These are phyloP conservation scores for Ustulina deusta DNA, from an alignment of 2,329 filamentous ascomycete species.

Conservation along the genomic window DNA sequence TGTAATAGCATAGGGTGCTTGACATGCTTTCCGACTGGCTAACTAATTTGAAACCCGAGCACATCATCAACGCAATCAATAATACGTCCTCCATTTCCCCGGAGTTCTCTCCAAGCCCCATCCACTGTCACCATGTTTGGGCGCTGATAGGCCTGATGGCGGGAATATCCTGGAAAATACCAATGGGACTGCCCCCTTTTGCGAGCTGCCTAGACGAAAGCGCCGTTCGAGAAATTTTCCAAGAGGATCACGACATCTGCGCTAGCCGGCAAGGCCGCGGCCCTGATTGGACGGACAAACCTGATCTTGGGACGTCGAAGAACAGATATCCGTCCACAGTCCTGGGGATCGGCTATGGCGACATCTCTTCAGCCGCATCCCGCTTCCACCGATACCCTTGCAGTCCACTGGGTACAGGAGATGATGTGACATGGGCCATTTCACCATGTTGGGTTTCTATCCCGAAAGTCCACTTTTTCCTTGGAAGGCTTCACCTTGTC, in stretches of 20 bases:
- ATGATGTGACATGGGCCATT: slow-evolving; percentile 16
- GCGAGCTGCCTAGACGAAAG: background rate
- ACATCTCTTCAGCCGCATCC: slow-evolving; percentile 41
- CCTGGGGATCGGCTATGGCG: slow-evolving; percentile 38
- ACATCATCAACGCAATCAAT: slow-evolving; percentile 27
- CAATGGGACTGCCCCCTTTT: background rate
- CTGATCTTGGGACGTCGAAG: slow-evolving; percentile 29
- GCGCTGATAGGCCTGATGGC: slow-evolving; percentile 9
- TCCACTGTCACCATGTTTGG: slow-evolving; percentile 7
- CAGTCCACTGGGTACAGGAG: background rate
- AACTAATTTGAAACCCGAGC: slow-evolving; percentile 25
- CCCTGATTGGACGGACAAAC: slow-evolving; percentile 47
- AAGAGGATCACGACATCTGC: slow-evolving; percentile 55
- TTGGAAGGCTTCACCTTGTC: background rate
- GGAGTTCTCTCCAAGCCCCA: slow-evolving; percentile 17
- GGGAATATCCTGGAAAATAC: slow-evolving; percentile 17
- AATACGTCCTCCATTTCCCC: slow-evolving; percentile 9
- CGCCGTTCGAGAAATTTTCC: slow-evolving; percentile 48
- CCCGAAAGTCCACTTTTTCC: slow-evolving; percentile 32
- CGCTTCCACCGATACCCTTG: slow-evolving; percentile 40
- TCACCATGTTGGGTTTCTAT: slow-evolving; percentile 22
- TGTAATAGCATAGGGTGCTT: slow-evolving; percentile 33
- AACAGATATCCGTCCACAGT: slow-evolving; percentile 19
- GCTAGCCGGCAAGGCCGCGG: slow-evolving; percentile 48
- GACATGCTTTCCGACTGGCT: slow-evolving; percentile 29